Base-by-base conservation (phyloP, 2,329 filamentous ascomycete genomes). In the Venturia pyrina region DNA sequence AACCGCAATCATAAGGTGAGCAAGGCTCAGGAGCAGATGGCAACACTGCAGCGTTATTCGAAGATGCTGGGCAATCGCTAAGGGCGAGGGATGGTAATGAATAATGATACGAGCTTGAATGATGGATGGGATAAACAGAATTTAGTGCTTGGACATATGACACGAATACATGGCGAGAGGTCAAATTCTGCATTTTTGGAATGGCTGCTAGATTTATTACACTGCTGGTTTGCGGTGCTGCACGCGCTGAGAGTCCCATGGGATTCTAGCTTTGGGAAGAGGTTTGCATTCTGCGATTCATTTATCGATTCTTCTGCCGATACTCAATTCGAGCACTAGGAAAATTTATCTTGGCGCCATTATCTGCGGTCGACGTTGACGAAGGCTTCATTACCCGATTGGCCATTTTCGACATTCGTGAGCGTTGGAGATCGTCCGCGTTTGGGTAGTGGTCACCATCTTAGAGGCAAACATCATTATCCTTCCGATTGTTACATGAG, bases 21-120 rank as follows among this genome's bases (percentile, higher is more conserved):
- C 66, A 86, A 85, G 74, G 78, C 78, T 5, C 85, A 90, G 19
- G 32, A 37, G 17, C 53, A 59, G 53, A 37, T 59, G 2, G 53
- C 40, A 32, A 59, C 53, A 32, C n/a, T 59, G 53, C 15, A 59
- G 53, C 34, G 32, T 11, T 59, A 59, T 28, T 34, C 53, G 53
- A 59, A 28, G 32, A 34, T 34, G 28, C 19, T 59, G 5, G 32
- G 53, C 1, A 59, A 21, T 28, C 53, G 53, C 32, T 59, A 19
- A 37, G 24, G 32, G 24, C 7, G 28, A 56, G 50, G 53, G 19
- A 21, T n/a, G 53, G 11, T 59, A 37, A 34, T 19, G 19, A 59
- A 32, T 19, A 8, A 37, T 59, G 53, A n/a, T 59, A 59, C 10
- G 53, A 59, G 53, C 53, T 59, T 59, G 53, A 24, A 59, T 59